A percentile compares a stretch with the other conserved stretches of the same genome.
phyloP scores from a whole-genome alignment of 2,329 filamentous ascomycete species.

The Aureobasidium uvarum region DNA sequence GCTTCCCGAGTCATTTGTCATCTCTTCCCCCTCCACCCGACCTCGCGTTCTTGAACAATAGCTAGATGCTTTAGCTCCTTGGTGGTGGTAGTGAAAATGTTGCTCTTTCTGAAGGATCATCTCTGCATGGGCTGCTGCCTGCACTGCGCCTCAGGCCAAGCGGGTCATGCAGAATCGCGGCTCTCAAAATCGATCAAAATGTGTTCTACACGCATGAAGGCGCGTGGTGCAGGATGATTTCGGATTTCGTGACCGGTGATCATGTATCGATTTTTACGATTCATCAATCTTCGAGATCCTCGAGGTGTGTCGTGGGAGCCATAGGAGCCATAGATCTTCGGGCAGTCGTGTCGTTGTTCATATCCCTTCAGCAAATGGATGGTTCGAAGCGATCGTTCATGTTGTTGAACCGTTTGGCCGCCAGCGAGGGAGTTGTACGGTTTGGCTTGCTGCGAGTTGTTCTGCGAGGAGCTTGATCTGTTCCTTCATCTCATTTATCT shows the following conservation, averaged over 20 bases:
- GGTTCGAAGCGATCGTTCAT: neutral
- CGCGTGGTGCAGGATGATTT: neutral
- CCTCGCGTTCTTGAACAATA: neutral
- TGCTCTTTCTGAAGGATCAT: neutral
- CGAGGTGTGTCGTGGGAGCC: neutral
- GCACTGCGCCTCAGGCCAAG: conserved; percentile 24
- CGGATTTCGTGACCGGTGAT: neutral
- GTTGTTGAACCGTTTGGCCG: conserved; percentile 7
- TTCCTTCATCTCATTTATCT: neutral
- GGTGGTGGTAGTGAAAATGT: neutral
- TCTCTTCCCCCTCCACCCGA: neutral
- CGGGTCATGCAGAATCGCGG: neutral
- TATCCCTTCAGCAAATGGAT: neutral
- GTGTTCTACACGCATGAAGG: neutral
- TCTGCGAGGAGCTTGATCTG: neutral
- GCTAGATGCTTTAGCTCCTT: neutral
- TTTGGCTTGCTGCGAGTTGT: neutral
- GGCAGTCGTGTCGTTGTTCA: neutral
- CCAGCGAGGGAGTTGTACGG: neutral
- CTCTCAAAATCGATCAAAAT: neutral
- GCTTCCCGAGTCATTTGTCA: neutral
- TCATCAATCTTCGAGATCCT: neutral
- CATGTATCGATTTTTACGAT: neutral
- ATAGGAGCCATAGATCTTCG: neutral
- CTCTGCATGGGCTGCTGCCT: neutral